Evolutionary conservation across 2,329 filamentous ascomycete genomes (phyloP), one percentile per base, ranked within the genome.

Genomic region (Fusarium sp.): DNA sequence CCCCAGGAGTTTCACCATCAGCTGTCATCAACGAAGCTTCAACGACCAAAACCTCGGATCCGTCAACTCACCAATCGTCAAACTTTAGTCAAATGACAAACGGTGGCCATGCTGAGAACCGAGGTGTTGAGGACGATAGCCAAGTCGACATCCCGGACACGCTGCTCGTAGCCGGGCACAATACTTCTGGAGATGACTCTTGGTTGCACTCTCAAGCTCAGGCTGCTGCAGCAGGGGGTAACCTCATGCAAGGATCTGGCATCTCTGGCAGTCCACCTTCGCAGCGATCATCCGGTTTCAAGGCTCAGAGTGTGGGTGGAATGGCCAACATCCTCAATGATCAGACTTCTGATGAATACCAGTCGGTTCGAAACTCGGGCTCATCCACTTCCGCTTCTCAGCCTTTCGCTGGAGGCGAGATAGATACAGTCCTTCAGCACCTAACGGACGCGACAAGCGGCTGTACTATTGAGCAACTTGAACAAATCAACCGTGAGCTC

Each of bases 401-500:
- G 67, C 85, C 85, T 2, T 80, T 84, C 39, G 83, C 85, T 38
- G 82, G 87, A 36, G 85, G 88, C 18, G 85, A 88, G 36, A 84
- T 94, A 31, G 81, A 85, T 5, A 80, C 84, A 12, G 87, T 97
- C 63, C 87, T 94, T 64, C 81, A 86, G 1, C 86, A 90, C 42
- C 84, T 98, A 39, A 91, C 92, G 0, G 83, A 88, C 35, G 86
- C 87, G 49, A 96, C 93, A 5, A 91, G 90, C 26, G 94, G 94
- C 2, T 94, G 93, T 81, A 93, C 92, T 0, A 93, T 99, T 59
- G 96, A 99, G 83, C 96, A 99, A 82, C 85, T 99, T 26, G 96
- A 98, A 85, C 96, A 98, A 82, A 92, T 98, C 80, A 95, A 95
- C 81, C 92, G 95, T 13, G 91, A 92, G 75, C 85, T 98, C 72